Base-by-base conservation (phyloP, 805 yeast species). In the Blastobotrys muscicola region DNA sequence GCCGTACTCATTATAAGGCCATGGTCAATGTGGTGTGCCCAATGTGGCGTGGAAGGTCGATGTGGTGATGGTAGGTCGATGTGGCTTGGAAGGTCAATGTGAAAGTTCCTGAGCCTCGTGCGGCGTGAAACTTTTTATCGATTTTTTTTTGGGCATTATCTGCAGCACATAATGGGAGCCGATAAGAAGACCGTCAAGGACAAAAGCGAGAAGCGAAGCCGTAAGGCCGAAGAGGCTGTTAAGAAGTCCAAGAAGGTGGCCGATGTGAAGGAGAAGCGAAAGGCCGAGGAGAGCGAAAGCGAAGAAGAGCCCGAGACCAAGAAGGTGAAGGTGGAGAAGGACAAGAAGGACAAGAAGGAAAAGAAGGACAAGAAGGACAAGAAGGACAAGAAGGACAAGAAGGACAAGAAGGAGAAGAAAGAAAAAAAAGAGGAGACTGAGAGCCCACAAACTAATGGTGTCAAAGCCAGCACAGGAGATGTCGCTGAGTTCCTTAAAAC, bases 401-500 rank as follows among this genome's bases (percentile, higher is more conserved):
- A 63, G 46, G 68, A 71, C 49, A 66, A 50, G 46, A 55, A 51
- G 50, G 61, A 52, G 47, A 62, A 50, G 47, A 44, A 44, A 10
- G 53, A 48, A 38, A 47, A 36, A 39, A 49, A 14, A 44, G 49
- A 35, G 14, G 36, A 33, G 23, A 8, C 23, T 34, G 38, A 16
- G 15, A 8, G n/a, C n/a, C 14, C 32, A 7, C 61, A 58, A 50
- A 70, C 11, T 32, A 14, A 12, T 13, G 34, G 13, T 3, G n/a
- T 16, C 7, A 5, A 15, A 4, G 10, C 33, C 33, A 37, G 16
- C 11, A n/a, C 10, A 3, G 29, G 6, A 5, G 85, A 79, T 7
- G 66, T 83, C 45, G 80, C 76, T 39, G 63, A 67, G 6, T 92
- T 83, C 59, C 69, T 80, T 50, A 61, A 69, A 43, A 77, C 73